Percentiles rank a stretch among this genome's conserved stretches.
Conservation (phyloP, 73 alveolate species). For the Paramecium pentaurelia region DNA sequence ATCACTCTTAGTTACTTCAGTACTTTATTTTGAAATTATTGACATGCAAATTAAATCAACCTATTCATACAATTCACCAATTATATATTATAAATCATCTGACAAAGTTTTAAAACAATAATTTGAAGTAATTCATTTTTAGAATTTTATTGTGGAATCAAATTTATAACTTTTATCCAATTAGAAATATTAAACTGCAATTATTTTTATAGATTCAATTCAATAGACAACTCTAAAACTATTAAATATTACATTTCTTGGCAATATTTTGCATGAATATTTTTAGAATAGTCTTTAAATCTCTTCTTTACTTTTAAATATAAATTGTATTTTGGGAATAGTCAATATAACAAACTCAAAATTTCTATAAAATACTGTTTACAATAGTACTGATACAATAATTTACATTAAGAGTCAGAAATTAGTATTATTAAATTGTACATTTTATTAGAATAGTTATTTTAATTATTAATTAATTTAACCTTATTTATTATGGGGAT, state of each 20-base stretch:
- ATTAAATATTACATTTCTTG: neutral
- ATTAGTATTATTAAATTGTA: neutral
- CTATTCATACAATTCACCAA: neutral
- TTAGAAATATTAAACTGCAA: neutral
- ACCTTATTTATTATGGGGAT: neutral
- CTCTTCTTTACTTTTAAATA: neutral
- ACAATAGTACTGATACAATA: neutral
- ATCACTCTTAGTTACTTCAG: neutral
- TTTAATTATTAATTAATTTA: neutral
- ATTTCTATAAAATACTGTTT: neutral
- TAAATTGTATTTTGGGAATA: neutral
- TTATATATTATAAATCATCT: neutral
- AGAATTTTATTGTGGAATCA: neutral
- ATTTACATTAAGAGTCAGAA: neutral
- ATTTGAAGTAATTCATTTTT: neutral
- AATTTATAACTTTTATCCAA: neutral
- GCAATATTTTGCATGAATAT: neutral
- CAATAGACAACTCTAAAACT: neutral
- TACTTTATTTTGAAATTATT: neutral
- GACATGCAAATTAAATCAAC: neutral
- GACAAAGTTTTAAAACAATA: neutral
- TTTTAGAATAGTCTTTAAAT: neutral
- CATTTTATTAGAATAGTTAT: neutral
- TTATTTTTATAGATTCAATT: neutral
- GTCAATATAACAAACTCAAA: neutral